phyloP scores from a whole-genome alignment of 768 basidiomycete species.

The Cystobasidiopsis lactophilus region DNA sequence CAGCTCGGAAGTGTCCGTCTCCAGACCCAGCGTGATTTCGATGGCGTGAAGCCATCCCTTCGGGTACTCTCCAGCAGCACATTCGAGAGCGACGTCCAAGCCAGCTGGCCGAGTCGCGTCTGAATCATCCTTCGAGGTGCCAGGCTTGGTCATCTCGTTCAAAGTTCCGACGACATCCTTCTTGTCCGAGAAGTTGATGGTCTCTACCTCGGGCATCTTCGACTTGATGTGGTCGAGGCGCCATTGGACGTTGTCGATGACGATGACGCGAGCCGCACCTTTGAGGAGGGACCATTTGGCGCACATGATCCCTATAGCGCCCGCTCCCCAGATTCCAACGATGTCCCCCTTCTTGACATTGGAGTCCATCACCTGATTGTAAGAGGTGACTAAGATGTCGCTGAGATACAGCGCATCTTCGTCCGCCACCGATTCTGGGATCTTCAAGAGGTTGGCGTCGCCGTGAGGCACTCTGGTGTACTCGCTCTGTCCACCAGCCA shows the following conservation, averaged over 20 bases:
- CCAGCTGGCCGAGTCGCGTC: conserved; percentile 29
- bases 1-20: conserved; percentile 27
- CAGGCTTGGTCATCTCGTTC: conserved; percentile 28
- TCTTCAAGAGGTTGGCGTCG: conserved; percentile 44
- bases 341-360: conserved; percentile 47
- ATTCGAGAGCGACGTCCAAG: conserved; percentile 41
- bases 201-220: conserved; percentile 31
- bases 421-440: conserved; percentile 42
- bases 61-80: conserved; percentile 16
- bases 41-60: conserved; percentile 24
- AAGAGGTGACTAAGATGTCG: conserved; percentile 32
- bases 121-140: too few relatives aligned
- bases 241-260: conserved; percentile 36
- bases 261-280: conserved; percentile 41
- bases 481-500: conserved; percentile 52
- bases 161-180: conserved; percentile 33
- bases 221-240: conserved; percentile 32
- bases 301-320: conserved; percentile 30
- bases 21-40: conserved; percentile 26
- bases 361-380: conserved; percentile 55
- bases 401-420: conserved; percentile 29
- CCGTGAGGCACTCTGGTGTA: conserved; percentile 49
- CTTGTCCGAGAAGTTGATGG: conserved; percentile 32
- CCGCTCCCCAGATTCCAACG: conserved; percentile 43
- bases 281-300: conserved; percentile 42